phyloP scores from a whole-genome alignment of 2,329 filamentous ascomycete species.

The Ceratocystis huliohia region DNA sequence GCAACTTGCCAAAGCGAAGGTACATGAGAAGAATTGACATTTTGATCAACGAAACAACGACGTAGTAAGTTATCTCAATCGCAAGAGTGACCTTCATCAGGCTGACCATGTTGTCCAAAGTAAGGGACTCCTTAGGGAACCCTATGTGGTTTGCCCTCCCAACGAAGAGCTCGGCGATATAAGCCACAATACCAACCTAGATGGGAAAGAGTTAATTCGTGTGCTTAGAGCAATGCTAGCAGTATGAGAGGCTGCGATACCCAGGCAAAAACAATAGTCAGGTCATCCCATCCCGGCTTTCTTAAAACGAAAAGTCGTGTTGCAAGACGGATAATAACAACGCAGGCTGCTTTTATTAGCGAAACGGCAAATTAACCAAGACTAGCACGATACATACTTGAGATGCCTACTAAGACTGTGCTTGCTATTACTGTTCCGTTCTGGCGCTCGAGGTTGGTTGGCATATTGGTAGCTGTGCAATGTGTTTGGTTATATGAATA shows the following conservation, averaged over 20 bases:
- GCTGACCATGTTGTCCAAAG: slow-evolving; percentile 22
- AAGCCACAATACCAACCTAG: slow-evolving; percentile 19
- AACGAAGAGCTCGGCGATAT: slow-evolving; percentile 23
- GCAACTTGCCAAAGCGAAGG: slow-evolving; percentile 32
- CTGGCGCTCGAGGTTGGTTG: slow-evolving; percentile 22
- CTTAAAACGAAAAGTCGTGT: slow-evolving; percentile 21
- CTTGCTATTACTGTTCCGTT: slow-evolving; percentile 22
- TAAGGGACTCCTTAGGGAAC: slow-evolving; percentile 21
- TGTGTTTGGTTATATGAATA: neutral
- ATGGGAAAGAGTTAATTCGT: neutral
- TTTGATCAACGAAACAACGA: slow-evolving; percentile 32
- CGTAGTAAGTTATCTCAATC: slow-evolving; percentile 33
- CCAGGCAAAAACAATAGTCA: slow-evolving; percentile 21
- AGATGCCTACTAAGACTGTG: slow-evolving; percentile 21
- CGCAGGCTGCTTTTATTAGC: slow-evolving; percentile 18
- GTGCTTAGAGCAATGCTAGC: neutral
- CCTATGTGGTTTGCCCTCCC: slow-evolving; percentile 23
- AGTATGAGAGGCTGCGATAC: slow-evolving; percentile 12
- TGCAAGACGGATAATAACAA: slow-evolving; percentile 21
- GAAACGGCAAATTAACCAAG: neutral
- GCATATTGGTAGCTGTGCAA: slow-evolving; percentile 19
- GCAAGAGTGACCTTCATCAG: slow-evolving; percentile 26
- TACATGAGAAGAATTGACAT: slow-evolving; percentile 36
- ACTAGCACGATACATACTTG: slow-evolving; percentile 17
- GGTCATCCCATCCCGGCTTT: slow-evolving; percentile 24